These are phyloP conservation scores for Ceriops zippeliana DNA, from an alignment of 345 rosid species.

Conservation along the genomic window DNA sequence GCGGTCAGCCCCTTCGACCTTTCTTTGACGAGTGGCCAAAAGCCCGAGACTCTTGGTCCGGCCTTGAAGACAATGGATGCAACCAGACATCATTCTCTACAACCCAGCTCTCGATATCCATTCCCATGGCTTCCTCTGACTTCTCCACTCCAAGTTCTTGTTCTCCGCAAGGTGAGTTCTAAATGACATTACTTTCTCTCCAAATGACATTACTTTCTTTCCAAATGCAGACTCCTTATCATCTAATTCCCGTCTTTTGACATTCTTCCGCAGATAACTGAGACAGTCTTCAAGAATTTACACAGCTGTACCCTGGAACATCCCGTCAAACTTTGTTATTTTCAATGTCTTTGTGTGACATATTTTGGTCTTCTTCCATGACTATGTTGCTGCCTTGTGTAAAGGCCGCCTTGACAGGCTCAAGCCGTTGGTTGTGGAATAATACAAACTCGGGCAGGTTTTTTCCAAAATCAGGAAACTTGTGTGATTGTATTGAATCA, in stretches of 20 bases:
- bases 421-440: conserved; percentile 13
- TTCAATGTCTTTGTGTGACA: neutral
- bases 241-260: conserved; percentile 9
- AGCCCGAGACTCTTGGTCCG: conserved; percentile 39
- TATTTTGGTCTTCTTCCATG: conserved; percentile 1
- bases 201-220: neutral
- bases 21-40: conserved; percentile 60
- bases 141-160: conserved; percentile 37
- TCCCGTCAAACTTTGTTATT: neutral
- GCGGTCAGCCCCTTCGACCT: conserved; percentile 48
- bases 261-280: conserved; percentile 27
- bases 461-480: neutral
- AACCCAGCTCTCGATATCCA: conserved; percentile 54
- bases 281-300: neutral
- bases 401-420: conserved; percentile 7
- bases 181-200: neutral
- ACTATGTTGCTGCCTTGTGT: conserved; percentile 7
- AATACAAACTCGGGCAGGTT: conserved; percentile 10
- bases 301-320: neutral
- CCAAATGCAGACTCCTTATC: neutral
- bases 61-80: conserved; percentile 40
- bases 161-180: conserved; percentile 39
- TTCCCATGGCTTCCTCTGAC: conserved; percentile 45
- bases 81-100: conserved; percentile 43
- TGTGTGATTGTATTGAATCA: conserved; percentile 4